Evolutionary conservation across 306 rosid species (phyloP), one percentile per base, ranked within the genome.

Genomic region (Sicyos baderoa): DNA sequence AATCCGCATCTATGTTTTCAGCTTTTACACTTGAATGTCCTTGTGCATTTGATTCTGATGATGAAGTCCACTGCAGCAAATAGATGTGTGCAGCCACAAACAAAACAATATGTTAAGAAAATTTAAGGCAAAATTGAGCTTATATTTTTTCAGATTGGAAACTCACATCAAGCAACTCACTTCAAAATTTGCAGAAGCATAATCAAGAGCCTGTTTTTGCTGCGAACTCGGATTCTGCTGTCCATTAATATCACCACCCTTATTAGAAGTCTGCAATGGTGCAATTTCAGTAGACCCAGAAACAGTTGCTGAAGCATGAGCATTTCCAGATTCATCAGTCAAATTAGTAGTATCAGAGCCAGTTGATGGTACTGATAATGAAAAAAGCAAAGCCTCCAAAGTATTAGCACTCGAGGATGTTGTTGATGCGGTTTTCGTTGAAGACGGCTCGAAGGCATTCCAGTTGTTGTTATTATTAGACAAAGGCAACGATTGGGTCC

Each of bases 301-400:
- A 50, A 70, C 22, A 35, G 74, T 58, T 76, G 86, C 72, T 22
- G 73, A 74, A 74, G 67, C 72, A 68, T 32, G 75, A 16, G 9
- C 70, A 57, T 57, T 71, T n/a, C 18, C 21, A 66, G 82, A 68
- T 29, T 71, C 74, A 72, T 72, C 77, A 72, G 75, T 35, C 60
- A 25, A 19, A 32, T 71, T 40, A 35, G 60, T 40, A 35, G 60
- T 73, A 3, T 59, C 71, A 51, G 79, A 62, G 47, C 44, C 59
- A 74, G 54, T 6, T 48, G 82, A 70, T 49, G 92, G 87, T 25
- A 76, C 79, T 27, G 90, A 81, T 77, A 86, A 79, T 51, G 79
- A 96, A 25, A 78, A 61, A 61, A 93, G 81, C 75, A 90, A 81
- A 58, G 80, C 77, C 76, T 90, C 81, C 63, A 75, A 48, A 59